Conservation (phyloP, 2,329 filamentous ascomycete genomes). For the Dendryphion nanum region DNA sequence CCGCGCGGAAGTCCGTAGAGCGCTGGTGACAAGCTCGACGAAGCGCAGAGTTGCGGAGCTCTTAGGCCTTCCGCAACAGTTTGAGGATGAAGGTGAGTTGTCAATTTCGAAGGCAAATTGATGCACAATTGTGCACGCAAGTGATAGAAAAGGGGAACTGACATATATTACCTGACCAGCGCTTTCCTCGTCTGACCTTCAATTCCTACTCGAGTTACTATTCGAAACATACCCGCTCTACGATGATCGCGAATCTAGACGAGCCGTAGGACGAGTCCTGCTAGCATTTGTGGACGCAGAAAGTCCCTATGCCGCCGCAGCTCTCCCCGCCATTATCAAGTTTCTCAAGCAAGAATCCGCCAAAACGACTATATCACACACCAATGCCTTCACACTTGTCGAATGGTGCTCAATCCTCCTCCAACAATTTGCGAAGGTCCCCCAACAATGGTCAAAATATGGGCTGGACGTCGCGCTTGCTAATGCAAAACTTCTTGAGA, state of each 20-base stretch:
- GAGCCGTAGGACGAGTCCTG: constrained; percentile 80
- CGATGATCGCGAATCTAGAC: constrained; percentile 77
- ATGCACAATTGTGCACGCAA: constrained; percentile 1
- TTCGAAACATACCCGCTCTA: constrained; percentile 89
- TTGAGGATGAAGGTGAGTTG: constrained; percentile 44
- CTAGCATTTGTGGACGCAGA: constrained; percentile 64
- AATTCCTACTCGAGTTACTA: constrained; percentile 66
- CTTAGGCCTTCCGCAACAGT: constrained; percentile 43
- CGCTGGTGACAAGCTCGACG: constrained; percentile 48
- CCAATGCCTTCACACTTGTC: constrained; percentile 81
- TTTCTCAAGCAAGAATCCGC: constrained; percentile 69
- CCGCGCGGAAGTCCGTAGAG: constrained; percentile 38
- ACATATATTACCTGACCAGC: constrained; percentile 21
- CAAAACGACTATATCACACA: constrained; percentile 74
- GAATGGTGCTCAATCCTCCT: constrained; percentile 86
- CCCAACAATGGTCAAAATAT: constrained; percentile 63
- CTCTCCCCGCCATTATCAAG: constrained; percentile 64
- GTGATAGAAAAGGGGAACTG: constrained; percentile 5
- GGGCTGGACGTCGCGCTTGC: constrained; percentile 65
- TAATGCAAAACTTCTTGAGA: constrained; percentile 73
- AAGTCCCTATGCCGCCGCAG: constrained; percentile 54
- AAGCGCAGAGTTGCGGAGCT: constrained; percentile 48
- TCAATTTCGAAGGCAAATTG: too few relatives aligned
- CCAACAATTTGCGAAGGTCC: constrained; percentile 62
- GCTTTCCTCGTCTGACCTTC: constrained; percentile 44